Conservation (phyloP, 73 alveolate genomes). For the Paramecium sexaurelia region DNA sequence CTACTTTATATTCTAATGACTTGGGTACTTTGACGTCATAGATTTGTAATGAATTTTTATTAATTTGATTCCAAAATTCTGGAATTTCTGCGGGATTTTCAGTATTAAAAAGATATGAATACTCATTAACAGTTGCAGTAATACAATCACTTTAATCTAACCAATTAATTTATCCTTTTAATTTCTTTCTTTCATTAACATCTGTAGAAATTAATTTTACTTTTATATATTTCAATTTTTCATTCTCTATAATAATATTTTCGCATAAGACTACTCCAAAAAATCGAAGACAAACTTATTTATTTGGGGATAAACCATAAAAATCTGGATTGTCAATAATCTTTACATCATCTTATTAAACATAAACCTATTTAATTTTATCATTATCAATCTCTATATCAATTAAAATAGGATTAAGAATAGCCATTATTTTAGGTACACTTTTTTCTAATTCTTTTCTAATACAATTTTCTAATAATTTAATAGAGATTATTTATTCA, state of each 20-base stretch:
- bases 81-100: slow-evolving; percentile 82
- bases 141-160: slow-evolving; percentile 81
- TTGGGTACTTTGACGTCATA: slow-evolving; percentile 78
- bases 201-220: slow-evolving; percentile 78
- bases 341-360: not conserved
- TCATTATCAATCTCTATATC: not conserved
- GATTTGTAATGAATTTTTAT: slow-evolving; percentile 82
- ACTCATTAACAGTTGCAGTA: slow-evolving; percentile 84
- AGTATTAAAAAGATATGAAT: slow-evolving; percentile 83
- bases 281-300: slow-evolving; percentile 90
- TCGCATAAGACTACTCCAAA: slow-evolving; percentile 84
- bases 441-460: slow-evolving; percentile 91
- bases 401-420: slow-evolving; percentile 85
- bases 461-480: slow-evolving; percentile 89
- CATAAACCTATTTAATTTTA: not conserved
- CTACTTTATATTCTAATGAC: slow-evolving; percentile 61
- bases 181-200: slow-evolving; percentile 73
- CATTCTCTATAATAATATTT: slow-evolving; percentile 78
- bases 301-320: slow-evolving; percentile 78
- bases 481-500: slow-evolving; percentile 88
- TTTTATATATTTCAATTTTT: slow-evolving; percentile 73
- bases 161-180: slow-evolving; percentile 95
- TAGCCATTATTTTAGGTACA: slow-evolving; percentile 92
- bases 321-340: not conserved
- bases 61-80: slow-evolving; percentile 86